phyloP scores from a whole-genome alignment of 208 protist genomes.

The Acanthamoeba triangularis region DNA sequence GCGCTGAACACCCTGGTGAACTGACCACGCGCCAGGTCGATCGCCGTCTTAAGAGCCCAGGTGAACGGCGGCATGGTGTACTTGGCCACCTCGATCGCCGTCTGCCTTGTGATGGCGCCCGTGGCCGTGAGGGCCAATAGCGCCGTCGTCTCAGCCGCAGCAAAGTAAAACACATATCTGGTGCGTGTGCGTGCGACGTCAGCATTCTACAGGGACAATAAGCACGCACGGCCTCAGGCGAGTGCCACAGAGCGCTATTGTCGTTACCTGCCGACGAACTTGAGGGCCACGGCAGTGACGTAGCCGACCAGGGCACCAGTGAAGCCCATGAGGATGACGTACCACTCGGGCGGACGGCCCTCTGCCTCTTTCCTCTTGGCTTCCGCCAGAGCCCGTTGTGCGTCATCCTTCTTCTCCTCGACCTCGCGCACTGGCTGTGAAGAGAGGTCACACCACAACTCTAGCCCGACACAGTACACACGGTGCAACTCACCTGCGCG shows the following conservation, averaged over 20 bases:
- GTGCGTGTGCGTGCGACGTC: background rate
- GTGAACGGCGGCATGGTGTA: slow-evolving; percentile 63
- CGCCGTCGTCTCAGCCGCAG: slow-evolving; percentile 43
- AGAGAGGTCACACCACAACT: background rate
- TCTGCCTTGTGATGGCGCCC: slow-evolving; percentile 56
- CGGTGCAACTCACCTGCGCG: background rate
- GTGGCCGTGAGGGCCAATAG: slow-evolving; percentile 42
- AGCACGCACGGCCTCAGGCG: too few relatives aligned
- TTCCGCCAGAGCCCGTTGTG: background rate
- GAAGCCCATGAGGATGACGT: slow-evolving; percentile 64
- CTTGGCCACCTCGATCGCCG: slow-evolving; percentile 65
- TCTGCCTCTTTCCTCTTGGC: slow-evolving; percentile 41
- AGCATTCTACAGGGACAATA: too few relatives aligned
- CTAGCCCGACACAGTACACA: background rate
- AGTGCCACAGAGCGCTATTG: background rate
- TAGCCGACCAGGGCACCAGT: slow-evolving; percentile 44
- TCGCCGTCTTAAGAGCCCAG: background rate
- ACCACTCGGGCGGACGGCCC: slow-evolving; percentile 42
- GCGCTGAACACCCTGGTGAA: background rate
- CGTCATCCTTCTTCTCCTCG: background rate
- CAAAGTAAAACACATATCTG: slow-evolving; percentile 65
- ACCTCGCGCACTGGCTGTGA: background rate
- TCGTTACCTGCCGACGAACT: slow-evolving; percentile 45
- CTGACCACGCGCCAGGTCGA: background rate
- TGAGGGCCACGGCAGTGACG: slow-evolving; percentile 22